Conservation (phyloP, 2,329 filamentous ascomycete species). For the Diaporthe sp. region DNA sequence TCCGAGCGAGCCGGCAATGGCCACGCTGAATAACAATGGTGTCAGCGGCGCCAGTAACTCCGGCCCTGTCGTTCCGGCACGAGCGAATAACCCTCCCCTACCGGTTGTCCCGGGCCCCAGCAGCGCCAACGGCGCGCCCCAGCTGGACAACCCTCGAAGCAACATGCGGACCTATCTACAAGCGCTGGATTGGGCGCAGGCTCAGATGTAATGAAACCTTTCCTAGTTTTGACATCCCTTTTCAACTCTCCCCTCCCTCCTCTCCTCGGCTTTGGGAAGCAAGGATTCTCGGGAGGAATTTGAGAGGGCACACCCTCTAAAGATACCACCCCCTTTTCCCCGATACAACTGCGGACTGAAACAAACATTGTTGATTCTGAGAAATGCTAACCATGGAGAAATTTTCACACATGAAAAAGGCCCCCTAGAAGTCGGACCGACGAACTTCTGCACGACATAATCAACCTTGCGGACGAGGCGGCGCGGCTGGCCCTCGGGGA, state of each 20-base stretch:
- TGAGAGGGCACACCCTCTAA: not conserved
- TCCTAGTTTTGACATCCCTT: not conserved
- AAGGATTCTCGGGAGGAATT: not conserved
- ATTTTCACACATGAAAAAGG: conserved; percentile 3
- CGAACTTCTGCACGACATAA: conserved; percentile 53
- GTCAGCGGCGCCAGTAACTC: conserved; percentile 20
- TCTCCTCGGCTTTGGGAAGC: not conserved
- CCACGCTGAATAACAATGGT: conserved; percentile 33
- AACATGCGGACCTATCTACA: conserved; percentile 40
- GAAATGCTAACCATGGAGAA: conserved; percentile 18
- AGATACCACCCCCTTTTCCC: not conserved
- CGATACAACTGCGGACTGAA: not conserved
- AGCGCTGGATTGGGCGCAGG: conserved; percentile 40
- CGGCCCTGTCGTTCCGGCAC: conserved; percentile 16
- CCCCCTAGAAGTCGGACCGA: conserved; percentile 52
- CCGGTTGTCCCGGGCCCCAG: conserved; percentile 32
- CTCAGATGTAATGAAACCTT: conserved; percentile 34
- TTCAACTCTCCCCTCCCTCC: not conserved
- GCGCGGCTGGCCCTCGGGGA: conserved; percentile 57
- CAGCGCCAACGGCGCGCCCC: conserved; percentile 9
- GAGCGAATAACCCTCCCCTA: conserved; percentile 9
- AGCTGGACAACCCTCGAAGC: conserved; percentile 34
- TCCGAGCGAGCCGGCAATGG: conserved; percentile 38
- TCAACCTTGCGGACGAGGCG: conserved; percentile 59
- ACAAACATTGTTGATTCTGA: not conserved